Base-by-base conservation (phyloP, 768 basidiomycete species). In the Lyophyllum decastes region DNA sequence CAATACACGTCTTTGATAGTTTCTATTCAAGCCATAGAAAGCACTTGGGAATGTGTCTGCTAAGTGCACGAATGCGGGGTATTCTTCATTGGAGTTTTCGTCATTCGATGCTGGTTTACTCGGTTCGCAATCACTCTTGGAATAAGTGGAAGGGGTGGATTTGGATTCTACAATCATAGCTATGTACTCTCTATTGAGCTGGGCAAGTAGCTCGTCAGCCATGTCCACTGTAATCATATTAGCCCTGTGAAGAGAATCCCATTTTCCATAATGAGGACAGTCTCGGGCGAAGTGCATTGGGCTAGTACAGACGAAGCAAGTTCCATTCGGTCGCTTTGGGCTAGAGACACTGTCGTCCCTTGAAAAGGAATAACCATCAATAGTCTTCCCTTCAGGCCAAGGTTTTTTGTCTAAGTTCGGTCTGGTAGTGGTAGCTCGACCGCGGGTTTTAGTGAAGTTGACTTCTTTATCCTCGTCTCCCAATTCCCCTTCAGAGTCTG, bases 301-400 rank as follows among this genome's bases (percentile, higher is more conserved):
- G 50, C 69, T 70, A 1, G 64, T 60, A 24, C 69, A 70, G 0
- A 70, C 41, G 22, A 52, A 66, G 40, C 67, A 70, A 0, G 14
- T 24, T 0, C 64, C 61, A 10, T 55, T 57, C 0, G 57, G 57
- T 5, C 8, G 33, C 2, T 7, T 22, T 0, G n/a, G 14, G 38
- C 50, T 61, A 11, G 24, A 2, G 2, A 48, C 46, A 3, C 14
- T 26, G 25, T 48, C 46, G 14, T 48, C 46, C 2, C 46, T 2
- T 2, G 46, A 4, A 16, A 48, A 48, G 14, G 22, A 2, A 26
- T 48, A 48, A n/a, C n/a, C n/a, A n/a, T n/a, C n/a, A n/a, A 5
- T 24, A 22, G n/a, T 26, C 14, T 48, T 48, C 2, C 46, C 46
- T 48, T 48, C 46, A 10, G 46, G 46, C 46, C 46, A 48, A 26